A percentile compares a stretch with the other conserved stretches of the same genome.
Conservation (phyloP, 208 protist species). For the Leptomonas pyrrhocoris region DNA sequence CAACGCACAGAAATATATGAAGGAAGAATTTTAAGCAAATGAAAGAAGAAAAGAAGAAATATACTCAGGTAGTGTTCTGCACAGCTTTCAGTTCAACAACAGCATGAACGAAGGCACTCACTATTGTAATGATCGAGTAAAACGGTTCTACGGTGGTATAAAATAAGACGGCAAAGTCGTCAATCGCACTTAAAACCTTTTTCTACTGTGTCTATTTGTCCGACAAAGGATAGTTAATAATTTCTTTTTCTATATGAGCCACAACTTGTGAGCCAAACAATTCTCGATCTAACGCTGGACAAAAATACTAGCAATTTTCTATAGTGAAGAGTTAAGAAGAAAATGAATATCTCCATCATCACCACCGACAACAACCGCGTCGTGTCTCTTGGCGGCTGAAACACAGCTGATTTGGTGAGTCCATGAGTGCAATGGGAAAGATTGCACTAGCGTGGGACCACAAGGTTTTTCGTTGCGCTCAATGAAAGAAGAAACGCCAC, state of each 20-base stretch:
- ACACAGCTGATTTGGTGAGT: constrained; percentile 31
- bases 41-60: no score
- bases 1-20: no score
- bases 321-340: background rate
- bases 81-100: no score
- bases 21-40: no score
- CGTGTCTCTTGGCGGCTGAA: constrained; percentile 10
- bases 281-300: background rate
- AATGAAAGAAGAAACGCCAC: background rate
- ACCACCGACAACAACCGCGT: constrained; percentile 19
- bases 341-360: constrained; percentile 24
- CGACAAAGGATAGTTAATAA: background rate
- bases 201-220: background rate
- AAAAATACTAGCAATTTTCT: background rate
- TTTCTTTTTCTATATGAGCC: constrained; percentile 5
- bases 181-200: background rate
- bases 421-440: constrained; percentile 20
- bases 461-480: background rate
- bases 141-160: no score
- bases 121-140: no score
- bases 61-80: no score
- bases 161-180: no score
- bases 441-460: constrained; percentile 10
- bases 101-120: no score
- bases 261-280: no score